Percentiles rank a stretch among this genome's conserved stretches.
These are phyloP conservation scores for Ensete glaucum DNA, from an alignment of 176 grass and related monocot genomes.

Conservation along the genomic window DNA sequence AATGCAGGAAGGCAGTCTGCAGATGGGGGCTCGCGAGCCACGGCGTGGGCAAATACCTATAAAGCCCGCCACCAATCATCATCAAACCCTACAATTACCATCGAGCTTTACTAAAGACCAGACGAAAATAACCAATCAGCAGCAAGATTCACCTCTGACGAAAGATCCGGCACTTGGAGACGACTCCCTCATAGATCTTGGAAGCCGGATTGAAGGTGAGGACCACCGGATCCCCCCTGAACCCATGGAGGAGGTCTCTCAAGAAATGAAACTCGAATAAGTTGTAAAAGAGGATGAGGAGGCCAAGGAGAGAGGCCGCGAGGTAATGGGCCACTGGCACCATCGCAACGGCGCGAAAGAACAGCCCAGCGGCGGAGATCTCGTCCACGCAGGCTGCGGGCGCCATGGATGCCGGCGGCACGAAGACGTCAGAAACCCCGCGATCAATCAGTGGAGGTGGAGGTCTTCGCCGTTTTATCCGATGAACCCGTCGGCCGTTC, in stretches of 20 bases:
- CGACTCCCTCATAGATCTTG: conserved; percentile 76
- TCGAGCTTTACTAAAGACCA: background rate
- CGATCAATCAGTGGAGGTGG: no score
- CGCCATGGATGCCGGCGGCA: conserved; percentile 10
- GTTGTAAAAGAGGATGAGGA: conserved; percentile 37
- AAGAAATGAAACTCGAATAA: conserved; percentile 73
- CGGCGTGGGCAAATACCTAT: conserved; percentile 69
- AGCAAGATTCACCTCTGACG: conserved; percentile 47
- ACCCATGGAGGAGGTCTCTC: conserved; percentile 47
- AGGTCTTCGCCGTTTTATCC: no score
- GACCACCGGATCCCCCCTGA: conserved; percentile 46
- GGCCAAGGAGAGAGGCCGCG: conserved; percentile 21
- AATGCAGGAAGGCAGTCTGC: conserved; percentile 79
- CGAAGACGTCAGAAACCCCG: background rate
- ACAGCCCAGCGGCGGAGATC: conserved; percentile 36
- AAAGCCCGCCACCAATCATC: background rate
- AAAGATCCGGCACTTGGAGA: conserved; percentile 57
- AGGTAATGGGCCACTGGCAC: conserved; percentile 45
- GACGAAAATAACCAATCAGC: background rate
- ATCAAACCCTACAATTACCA: background rate
- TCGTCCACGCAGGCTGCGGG: conserved; percentile 4
- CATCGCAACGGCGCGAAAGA: conserved; percentile 42
- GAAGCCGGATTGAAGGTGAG: conserved; percentile 78
- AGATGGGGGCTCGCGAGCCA: conserved; percentile 89
- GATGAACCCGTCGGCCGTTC: no score